Base-by-base conservation (phyloP, 1,284 basidiomycete species). In the Leccinum subrobustum region DNA sequence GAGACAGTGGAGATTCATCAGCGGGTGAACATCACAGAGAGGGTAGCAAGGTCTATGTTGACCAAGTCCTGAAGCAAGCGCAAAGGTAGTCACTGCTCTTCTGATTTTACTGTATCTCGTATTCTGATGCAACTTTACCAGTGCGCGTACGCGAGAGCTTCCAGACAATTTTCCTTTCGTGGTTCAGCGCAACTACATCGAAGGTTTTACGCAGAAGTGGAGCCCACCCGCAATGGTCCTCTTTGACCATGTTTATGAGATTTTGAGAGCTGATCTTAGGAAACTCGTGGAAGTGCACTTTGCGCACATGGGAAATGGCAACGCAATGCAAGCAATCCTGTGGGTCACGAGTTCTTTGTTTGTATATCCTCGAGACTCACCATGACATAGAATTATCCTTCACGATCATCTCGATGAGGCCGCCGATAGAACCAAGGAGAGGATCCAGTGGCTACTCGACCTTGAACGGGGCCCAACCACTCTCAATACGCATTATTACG, bases 71-170 rank as follows among this genome's bases (percentile, higher is more conserved):
- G 39, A 58, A 76, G 4, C 72, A 75, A 2, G 83, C 83, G 0
- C 68, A 77, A 27, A 68, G 74, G 88, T 88, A 25, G 14, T 25
- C 23, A 3, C 7, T 25, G 44, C 16, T 20, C 7, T 57, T 16
- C 33, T 20, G 52, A 18, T 1, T 11, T 27, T 18, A 37, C n/a
- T 27, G 53, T n/a, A 50, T 37, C 6, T 25, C 4, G 6, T 12
- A 2, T 4, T 1, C 25, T 60, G 23, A 68, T 1, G 2, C 14
- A 23, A 14, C 8, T 8, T n/a, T 44, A 7, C 6, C 47, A 91
- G 89, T 7, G 82, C 87, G 0, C 80, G 83, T 1, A 87, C 87
- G 0, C 83, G 88, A 4, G 87, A 91, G 67, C 77, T 91, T 0
- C 88, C 89, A 0, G 85, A 81, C 14, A 81, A 83, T 62, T 84